Base-by-base conservation (phyloP, 2,329 filamentous ascomycete species). In the Pseudogymnoascus sp. region DNA sequence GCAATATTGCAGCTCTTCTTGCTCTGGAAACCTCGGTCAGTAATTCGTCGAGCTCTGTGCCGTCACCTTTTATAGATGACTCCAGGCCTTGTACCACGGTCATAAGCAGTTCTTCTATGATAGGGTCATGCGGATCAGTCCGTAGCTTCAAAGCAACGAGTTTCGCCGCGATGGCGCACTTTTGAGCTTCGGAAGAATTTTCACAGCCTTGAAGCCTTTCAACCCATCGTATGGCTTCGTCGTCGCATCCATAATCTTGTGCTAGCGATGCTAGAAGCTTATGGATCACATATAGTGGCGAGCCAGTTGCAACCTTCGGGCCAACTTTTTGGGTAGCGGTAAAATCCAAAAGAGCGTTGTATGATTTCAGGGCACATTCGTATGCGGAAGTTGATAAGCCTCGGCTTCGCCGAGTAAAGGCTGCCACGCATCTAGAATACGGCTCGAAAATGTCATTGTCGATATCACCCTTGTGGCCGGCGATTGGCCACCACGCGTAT, bases 401-500 rank as follows among this genome's bases (percentile, higher is more conserved):
- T 61, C 67, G 63, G 61, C 64, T 72, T 61, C 87, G 80, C 62
- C 87, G 79, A 14, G 78, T 75, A 66, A 86, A 89, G 0, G 88
- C 82, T 8, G 79, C 76, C 16, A 89, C 68, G 66, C 85, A 91
- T 60, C 82, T 83, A 0, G 81, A 79, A 58, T 90, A 81, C 0
- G 88, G 87, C 1, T 83, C 78, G n/a, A 87, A 69, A 5, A 92
- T 73, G 12, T 91, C 88, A 62, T 84, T 85, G 36, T 85, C 81
- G 4, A 81, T 71, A 63, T 88, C 81, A 1, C 81, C 82, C 63
- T 81, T 72, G 67, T 90, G 86, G 1, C 80, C 78, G 5, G 82
- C 82, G 63, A 90, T 69, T 42, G 74, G 77, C 88, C 88, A 91
- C 81, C 85, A 90, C 42, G 78, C 75, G n/a, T 86, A 73, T 30